Evolutionary conservation across 139 green algal genomes (phyloP).

Genomic region (Picochlorum sp.): DNA sequence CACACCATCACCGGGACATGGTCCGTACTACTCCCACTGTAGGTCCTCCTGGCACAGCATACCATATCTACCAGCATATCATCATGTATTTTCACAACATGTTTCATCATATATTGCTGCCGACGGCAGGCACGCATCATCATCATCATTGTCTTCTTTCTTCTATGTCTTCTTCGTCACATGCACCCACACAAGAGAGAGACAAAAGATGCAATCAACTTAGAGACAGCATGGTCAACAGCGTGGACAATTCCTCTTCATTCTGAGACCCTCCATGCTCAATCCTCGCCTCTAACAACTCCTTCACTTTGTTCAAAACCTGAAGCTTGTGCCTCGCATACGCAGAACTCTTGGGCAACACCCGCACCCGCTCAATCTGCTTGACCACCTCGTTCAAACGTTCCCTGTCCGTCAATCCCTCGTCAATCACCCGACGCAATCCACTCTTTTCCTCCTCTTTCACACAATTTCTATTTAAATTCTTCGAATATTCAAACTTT

Average conservation of each 20-base stretch:
- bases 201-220: not conserved
- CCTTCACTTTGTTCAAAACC: conserved; percentile 21
- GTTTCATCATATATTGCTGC: not conserved
- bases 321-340: conserved; percentile 28
- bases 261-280: not conserved
- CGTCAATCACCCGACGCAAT: not conserved
- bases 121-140: not conserved
- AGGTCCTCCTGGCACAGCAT: too few species aligned
- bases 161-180: too few species aligned
- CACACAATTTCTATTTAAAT: not conserved
- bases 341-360: conserved; percentile 4
- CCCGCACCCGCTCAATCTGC: conserved; percentile 8
- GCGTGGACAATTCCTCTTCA: too few species aligned
- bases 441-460: not conserved
- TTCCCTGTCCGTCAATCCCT: conserved; percentile 7
- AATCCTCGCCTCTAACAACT: conserved; percentile 1
- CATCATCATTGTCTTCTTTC: not conserved
- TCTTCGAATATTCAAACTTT: not conserved
- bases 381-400: conserved; percentile 10
- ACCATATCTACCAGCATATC: not conserved
- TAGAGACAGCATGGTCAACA: not conserved
- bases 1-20: conserved; percentile 56
- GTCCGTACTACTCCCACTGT: too few species aligned
- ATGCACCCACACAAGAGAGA: too few species aligned
- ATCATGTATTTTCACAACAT: not conserved